Evolutionary conservation across 768 basidiomycete genomes (phyloP).

Genomic region (Kwoniella botswanensis): DNA sequence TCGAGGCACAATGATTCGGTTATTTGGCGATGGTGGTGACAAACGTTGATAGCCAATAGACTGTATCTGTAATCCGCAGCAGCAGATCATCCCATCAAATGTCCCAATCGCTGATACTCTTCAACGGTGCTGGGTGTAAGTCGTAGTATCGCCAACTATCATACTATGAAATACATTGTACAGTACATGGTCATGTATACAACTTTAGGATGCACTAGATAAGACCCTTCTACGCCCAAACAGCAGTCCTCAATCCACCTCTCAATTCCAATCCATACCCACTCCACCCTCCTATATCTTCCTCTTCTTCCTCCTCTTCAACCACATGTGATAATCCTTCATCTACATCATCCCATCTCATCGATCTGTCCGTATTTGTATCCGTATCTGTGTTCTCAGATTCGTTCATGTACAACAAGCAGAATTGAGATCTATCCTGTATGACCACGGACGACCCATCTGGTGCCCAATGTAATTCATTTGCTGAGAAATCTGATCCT

Average conservation of each 20-base stretch:
- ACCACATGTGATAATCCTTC: constrained; percentile 37
- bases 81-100: too few species aligned
- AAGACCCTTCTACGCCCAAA: neutral
- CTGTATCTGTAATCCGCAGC: too few species aligned
- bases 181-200: neutral
- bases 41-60: too few species aligned
- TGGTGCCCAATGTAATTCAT: constrained; percentile 77
- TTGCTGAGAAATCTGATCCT: constrained; percentile 72
- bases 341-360: constrained; percentile 12
- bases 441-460: constrained; percentile 82
- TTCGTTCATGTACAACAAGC: constrained; percentile 58
- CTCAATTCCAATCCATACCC: constrained; percentile 3
- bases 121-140: too few species aligned
- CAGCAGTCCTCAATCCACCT: neutral
- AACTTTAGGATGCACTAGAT: neutral
- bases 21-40: too few species aligned
- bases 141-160: too few species aligned
- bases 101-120: too few species aligned
- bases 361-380: constrained; percentile 14
- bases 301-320: constrained; percentile 39
- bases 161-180: too few species aligned
- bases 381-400: neutral
- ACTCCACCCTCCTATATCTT: constrained; percentile 17
- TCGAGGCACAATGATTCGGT: too few species aligned
- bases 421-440: constrained; percentile 78